Base-by-base conservation (phyloP, 2,329 filamentous ascomycete species). In the Beauveria bassiana region DNA sequence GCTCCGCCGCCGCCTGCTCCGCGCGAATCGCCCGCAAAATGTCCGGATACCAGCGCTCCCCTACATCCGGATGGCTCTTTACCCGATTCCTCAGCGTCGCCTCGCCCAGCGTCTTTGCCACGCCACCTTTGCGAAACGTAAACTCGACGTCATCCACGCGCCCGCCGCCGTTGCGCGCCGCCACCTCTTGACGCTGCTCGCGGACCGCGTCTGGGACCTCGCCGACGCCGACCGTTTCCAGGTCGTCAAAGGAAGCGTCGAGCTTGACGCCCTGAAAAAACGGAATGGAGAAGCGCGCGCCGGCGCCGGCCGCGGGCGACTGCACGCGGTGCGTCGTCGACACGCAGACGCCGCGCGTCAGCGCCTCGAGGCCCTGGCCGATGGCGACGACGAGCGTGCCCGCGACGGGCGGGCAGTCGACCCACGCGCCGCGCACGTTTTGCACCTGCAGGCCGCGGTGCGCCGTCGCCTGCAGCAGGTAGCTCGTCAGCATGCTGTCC, bases 231-330 rank as follows among this genome's bases (percentile, higher is more conserved):
- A 82, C 78, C 24, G 68, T 73, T 71, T 84, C 88, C 74, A 95
- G 85, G 67, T 89, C 87, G 70, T 91, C 90, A 71, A 96, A 96
- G 20, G 84, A 83, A 0, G 90, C 86, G 71, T 92, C 89, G 62
- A 90, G 86, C 68, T 86, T 86, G 63, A 96, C 89, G 24, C 91
- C 91, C 72, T 95, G 91, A 77, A 96, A 96, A 75, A 96, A 96
- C 0, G 91, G 91, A 53, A 96, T 88, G 8, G 86, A 90, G 77
- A 86, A 93, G 60, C 91, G 80, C 38, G 91, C 80, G 4, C 90
- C 91, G 10, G 82, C 77, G 14, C 89, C 90, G 8, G 84, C 83
- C 1, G 77, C 70, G 0, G 91, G 91, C 34, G 85, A 89, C n/a
- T 95, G 78, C 42, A 96, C 91, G 10, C 91, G 82, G 73, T 96